These are phyloP conservation scores for Kappamyces sp. DNA, from an alignment of 192 early-diverging fungal genomes.

Conservation along the genomic window DNA sequence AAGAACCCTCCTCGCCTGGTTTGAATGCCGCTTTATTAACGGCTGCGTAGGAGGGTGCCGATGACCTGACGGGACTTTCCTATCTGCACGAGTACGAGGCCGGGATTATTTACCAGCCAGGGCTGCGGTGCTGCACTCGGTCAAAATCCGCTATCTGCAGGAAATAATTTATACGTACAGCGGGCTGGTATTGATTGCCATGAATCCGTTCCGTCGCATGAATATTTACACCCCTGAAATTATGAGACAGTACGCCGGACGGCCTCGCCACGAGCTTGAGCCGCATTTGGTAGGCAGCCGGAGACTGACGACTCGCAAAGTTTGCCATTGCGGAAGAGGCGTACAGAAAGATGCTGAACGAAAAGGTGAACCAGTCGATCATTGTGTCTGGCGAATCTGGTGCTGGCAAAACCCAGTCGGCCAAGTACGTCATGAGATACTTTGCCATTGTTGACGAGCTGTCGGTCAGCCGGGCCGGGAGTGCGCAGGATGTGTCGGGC, in stretches of 20 bases:
- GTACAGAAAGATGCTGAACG: conserved; percentile 90
- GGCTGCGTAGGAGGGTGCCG: conserved; percentile 60
- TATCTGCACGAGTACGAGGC: conserved; percentile 89
- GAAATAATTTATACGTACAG: conserved; percentile 99
- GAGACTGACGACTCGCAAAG: conserved; percentile 13
- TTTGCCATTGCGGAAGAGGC: conserved; percentile 99
- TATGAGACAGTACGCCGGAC: conserved; percentile 90
- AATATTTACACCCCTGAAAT: conserved; percentile 85
- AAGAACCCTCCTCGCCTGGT: conserved; percentile 74
- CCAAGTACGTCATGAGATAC: conserved; percentile 97
- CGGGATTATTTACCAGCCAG: conserved; percentile 23
- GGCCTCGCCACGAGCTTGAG: conserved; percentile 87
- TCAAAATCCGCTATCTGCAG: conserved; percentile 81
- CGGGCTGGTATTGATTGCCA: conserved; percentile 95
- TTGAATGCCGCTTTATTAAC: background rate
- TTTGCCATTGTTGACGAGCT: conserved; percentile 66
- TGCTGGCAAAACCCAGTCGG: conserved; percentile 95
- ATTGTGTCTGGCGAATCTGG: conserved; percentile 91
- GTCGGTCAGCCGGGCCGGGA: conserved; percentile 13
- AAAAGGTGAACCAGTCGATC: conserved; percentile 92
- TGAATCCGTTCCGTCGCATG: conserved; percentile 89
- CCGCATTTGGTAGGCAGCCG: conserved; percentile 70
- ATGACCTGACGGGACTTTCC: conserved; percentile 90
- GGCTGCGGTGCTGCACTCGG: conserved; percentile 82
- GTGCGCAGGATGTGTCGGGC: conserved; percentile 1